These are phyloP conservation scores for Apiosordaria backusii DNA, from an alignment of 495 filamentous ascomycete genomes.

Conservation along the genomic window DNA sequence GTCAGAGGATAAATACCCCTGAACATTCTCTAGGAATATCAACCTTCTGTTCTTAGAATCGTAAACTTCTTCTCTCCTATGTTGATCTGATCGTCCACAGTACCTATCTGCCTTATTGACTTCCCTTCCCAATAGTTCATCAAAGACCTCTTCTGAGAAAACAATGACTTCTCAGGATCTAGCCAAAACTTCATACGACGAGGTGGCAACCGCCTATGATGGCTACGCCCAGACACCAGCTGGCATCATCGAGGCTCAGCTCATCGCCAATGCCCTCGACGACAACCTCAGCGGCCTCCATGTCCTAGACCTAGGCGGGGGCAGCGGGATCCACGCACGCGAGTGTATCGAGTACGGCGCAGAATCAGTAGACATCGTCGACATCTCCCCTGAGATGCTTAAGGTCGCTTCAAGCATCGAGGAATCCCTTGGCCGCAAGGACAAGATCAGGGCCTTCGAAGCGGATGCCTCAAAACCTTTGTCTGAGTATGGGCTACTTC, in stretches of 20 bases:
- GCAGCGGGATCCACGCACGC: background rate
- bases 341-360: background rate
- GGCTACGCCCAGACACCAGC: background rate
- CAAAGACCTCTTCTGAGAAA: background rate
- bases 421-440: background rate
- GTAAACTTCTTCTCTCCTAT: background rate
- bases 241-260: background rate
- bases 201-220: background rate
- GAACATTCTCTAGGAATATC: no score
- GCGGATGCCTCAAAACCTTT: background rate
- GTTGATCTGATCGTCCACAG: no score
- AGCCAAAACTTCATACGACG: background rate
- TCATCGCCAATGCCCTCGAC: background rate
- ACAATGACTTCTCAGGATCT: background rate
- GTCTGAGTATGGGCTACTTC: background rate
- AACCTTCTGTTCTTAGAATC: background rate
- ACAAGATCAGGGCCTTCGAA: background rate
- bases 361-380: background rate
- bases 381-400: constrained; percentile 3
- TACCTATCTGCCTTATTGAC: no score
- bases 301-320: background rate
- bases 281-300: background rate
- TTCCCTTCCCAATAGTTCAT: no score
- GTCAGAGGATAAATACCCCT: no score
- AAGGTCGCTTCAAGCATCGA: background rate